These are phyloP conservation scores for Solanum chmielewskii DNA, from an alignment of 257 asterid species.

Conservation along the genomic window DNA sequence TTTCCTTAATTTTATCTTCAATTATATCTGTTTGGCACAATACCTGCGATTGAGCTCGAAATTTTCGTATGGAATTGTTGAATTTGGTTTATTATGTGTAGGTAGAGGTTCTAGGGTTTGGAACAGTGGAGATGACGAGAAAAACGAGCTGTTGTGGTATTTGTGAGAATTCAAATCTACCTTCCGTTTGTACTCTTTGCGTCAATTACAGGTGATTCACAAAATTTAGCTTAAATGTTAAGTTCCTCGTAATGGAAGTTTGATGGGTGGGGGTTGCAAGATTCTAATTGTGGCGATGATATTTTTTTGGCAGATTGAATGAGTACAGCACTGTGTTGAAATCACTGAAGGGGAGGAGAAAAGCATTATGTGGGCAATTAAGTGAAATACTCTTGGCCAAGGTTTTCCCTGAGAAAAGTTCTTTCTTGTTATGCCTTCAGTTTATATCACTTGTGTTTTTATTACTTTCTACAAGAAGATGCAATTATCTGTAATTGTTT, in stretches of 20 bases:
- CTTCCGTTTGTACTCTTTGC: conserved; percentile 76
- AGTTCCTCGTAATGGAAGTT: background rate
- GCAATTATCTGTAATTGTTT: background rate
- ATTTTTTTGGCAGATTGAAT: conserved; percentile 43
- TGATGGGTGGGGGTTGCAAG: background rate
- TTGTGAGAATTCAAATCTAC: conserved; percentile 74
- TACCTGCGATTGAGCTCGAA: background rate
- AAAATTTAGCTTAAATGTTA: background rate
- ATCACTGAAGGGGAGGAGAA: conserved; percentile 57
- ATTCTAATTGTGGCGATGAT: background rate
- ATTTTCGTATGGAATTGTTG: background rate
- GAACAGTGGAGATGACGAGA: conserved; percentile 23
- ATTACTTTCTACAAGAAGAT: background rate
- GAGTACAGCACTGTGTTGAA: conserved; percentile 49
- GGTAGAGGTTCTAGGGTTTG: background rate
- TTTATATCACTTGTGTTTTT: background rate
- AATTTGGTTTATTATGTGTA: background rate
- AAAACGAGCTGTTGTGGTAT: conserved; percentile 58
- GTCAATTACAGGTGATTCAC: conserved; percentile 65
- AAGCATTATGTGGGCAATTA: conserved; percentile 55
- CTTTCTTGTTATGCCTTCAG: background rate
- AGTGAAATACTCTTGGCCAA: conserved; percentile 75
- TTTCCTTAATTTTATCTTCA: background rate
- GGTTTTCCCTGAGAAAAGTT: conserved; percentile 25
- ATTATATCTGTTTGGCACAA: background rate